phyloP scores from a whole-genome alignment of 805 yeast species.

The Candida vartiovaarae region DNA sequence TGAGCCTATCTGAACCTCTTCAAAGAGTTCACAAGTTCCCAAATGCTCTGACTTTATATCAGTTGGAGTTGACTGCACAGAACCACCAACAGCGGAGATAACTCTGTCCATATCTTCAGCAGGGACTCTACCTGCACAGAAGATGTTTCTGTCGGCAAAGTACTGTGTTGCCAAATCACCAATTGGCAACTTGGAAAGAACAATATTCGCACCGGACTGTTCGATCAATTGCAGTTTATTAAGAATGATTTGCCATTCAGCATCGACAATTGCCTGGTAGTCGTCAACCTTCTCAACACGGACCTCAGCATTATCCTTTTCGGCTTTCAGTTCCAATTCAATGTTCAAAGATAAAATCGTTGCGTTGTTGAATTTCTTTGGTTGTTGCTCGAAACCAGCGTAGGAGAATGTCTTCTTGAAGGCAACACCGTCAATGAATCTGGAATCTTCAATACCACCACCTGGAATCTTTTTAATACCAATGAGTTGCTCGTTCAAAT shows the following conservation, averaged over 20 bases:
- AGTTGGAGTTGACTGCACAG: conserved; percentile 70
- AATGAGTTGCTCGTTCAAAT: conserved; percentile 81
- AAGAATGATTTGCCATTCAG: conserved; percentile 95
- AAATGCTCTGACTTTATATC: conserved; percentile 64
- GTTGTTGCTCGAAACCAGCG: conserved; percentile 99
- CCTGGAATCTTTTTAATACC: conserved; percentile 95
- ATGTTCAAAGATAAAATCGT: conserved; percentile 80
- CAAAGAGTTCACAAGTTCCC: conserved; percentile 81
- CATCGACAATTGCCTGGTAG: conserved; percentile 94
- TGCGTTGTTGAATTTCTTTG: conserved; percentile 75
- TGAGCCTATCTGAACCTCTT: conserved; percentile 93
- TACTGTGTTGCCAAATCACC: conserved; percentile 99
- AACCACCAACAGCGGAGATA: conserved; percentile 89
- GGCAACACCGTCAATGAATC: conserved; percentile 89
- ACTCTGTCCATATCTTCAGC: conserved; percentile 89
- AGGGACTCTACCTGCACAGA: conserved; percentile 95
- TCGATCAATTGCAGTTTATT: conserved; percentile 79
- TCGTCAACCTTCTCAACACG: conserved; percentile 90
- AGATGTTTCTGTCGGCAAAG: conserved; percentile 92
- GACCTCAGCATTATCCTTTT: conserved; percentile 97
- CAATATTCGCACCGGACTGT: conserved; percentile 84
- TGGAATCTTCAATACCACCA: conserved; percentile 92
- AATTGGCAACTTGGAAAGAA: conserved; percentile 89
- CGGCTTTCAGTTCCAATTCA: conserved; percentile 94
- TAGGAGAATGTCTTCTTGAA: conserved; percentile 95